Evolutionary conservation across 768 basidiomycete genomes (phyloP), one percentile per base, ranked within the genome.

Genomic region (Naganishia friedmannii): DNA sequence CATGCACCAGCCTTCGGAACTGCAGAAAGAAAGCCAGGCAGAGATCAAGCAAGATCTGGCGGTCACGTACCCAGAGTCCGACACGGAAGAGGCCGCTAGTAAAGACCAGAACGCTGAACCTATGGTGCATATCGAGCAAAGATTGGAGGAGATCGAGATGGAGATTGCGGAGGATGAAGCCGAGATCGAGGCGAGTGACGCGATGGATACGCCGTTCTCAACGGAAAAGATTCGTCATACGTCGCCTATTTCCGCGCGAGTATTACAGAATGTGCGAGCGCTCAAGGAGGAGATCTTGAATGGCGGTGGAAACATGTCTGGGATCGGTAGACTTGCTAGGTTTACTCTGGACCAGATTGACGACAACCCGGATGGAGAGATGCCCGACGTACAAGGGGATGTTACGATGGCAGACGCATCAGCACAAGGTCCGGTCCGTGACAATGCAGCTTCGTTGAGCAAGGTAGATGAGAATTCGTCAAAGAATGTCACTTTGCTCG

Each of bases 261-360:
- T 69, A 12, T 69, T 69, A 48, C 68, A 69, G 31, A 69, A 69
- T 32, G 56, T 69, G 34, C 56, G 58, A 23, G 68, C 56, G 42
- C 57, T 69, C 42, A 69, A 69, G 48, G 56, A 69, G 21, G 68
- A 69, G 48, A 69, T 69, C 13, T 34, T 69, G 56, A 69, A 58
- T 29, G 68, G 68, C 28, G 32, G 54, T 34, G 54, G 54, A 12
- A 42, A 42, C 15, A 42, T 37, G 23, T 42, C 34, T 17, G 34
- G n/a, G 1, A 37, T 31, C 23, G 31, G n/a, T 15, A 31, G 10
- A 39, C n/a, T 37, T 34, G n/a, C 31, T 37, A 58, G 57, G 19
- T 23, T 31, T 23, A 58, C 15, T 39, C 21, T 58, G 19, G 57
- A 26, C 7, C 31, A 39, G 31, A n/a, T 39, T 39, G 8, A 34